Conservation (phyloP, 768 basidiomycete species). For the Tylopilus sp. region DNA sequence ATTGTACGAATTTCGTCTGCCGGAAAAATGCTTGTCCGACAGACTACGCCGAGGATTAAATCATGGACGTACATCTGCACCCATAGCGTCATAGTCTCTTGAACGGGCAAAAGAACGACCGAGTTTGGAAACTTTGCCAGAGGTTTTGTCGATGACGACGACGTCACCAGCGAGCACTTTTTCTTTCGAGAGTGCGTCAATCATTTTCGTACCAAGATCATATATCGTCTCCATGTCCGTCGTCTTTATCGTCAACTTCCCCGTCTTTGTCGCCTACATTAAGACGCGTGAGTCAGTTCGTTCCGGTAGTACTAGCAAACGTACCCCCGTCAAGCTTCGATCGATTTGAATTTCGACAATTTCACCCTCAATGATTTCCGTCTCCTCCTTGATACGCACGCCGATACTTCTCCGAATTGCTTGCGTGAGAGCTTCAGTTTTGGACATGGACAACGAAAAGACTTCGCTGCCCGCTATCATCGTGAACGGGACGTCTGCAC, state of each 20-base stretch:
- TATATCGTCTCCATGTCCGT: slow-evolving; percentile 99
- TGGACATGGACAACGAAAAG: slow-evolving; percentile 97
- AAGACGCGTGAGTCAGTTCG: background rate
- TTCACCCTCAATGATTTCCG: slow-evolving; percentile 96
- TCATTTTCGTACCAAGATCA: slow-evolving; percentile 98
- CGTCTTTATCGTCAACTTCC: slow-evolving; percentile 95
- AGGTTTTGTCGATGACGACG: slow-evolving; percentile 95
- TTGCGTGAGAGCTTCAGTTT: slow-evolving; percentile 97
- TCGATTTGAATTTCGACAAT: slow-evolving; percentile 99
- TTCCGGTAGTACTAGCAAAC: slow-evolving; percentile 8
- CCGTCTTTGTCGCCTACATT: slow-evolving; percentile 90
- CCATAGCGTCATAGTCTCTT: slow-evolving; percentile 98
- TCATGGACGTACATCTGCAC: slow-evolving; percentile 77
- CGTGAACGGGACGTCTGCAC: slow-evolving; percentile 93
- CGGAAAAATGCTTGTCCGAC: slow-evolving; percentile 2
- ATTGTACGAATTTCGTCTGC: slow-evolving; percentile 97
- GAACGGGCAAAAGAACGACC: slow-evolving; percentile 96
- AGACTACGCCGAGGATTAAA: background rate
- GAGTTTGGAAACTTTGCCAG: slow-evolving; percentile 94
- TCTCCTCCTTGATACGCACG: slow-evolving; percentile 96
- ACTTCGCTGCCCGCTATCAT: slow-evolving; percentile 98
- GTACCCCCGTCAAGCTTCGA: slow-evolving; percentile 90
- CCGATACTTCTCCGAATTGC: slow-evolving; percentile 96
- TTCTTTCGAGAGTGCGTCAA: slow-evolving; percentile 94
- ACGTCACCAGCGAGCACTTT: slow-evolving; percentile 95